Evolutionary conservation across 768 basidiomycete genomes (phyloP).

Genomic region (Xerocomellus intermedius): DNA sequence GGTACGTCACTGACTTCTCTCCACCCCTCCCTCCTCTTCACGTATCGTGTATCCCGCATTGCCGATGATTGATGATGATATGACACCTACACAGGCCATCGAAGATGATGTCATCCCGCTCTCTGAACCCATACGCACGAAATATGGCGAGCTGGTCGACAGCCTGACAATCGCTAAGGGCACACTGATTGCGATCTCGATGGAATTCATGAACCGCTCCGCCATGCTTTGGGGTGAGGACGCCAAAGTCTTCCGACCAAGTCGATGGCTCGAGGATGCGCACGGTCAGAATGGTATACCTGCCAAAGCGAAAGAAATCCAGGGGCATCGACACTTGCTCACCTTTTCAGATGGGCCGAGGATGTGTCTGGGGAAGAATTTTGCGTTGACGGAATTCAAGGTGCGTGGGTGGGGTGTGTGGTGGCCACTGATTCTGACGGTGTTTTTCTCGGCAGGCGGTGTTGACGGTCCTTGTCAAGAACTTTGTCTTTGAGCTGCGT

Average conservation of each 20-base stretch:
- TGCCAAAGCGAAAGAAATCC: slow-evolving; percentile 38
- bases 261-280: slow-evolving; percentile 52
- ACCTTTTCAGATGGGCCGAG: slow-evolving; percentile 51
- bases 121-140: slow-evolving; percentile 41
- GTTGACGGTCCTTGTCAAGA: slow-evolving; percentile 40
- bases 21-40: neutral
- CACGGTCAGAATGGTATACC: slow-evolving; percentile 15
- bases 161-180: slow-evolving; percentile 47
- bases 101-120: slow-evolving; percentile 61
- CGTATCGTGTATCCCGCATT: too few relatives aligned
- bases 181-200: slow-evolving; percentile 42
- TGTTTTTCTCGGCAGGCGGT: slow-evolving; percentile 29
- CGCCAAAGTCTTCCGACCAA: slow-evolving; percentile 56
- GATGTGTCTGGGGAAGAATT: slow-evolving; percentile 47
- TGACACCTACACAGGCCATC: slow-evolving; percentile 32
- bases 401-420: slow-evolving; percentile 2
- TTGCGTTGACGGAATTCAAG: slow-evolving; percentile 41
- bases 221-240: slow-evolving; percentile 58
- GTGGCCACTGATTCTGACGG: neutral
- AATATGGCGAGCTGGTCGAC: slow-evolving; percentile 37
- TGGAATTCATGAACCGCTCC: slow-evolving; percentile 48
- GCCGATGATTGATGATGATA: too few relatives aligned
- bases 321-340: slow-evolving; percentile 49
- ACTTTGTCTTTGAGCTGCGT: slow-evolving; percentile 34
- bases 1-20: slow-evolving; percentile 3